A percentile compares a stretch with the other conserved stretches of the same genome.
Conservation (phyloP, 2,329 filamentous ascomycete species). For the Thelonectria olida region DNA sequence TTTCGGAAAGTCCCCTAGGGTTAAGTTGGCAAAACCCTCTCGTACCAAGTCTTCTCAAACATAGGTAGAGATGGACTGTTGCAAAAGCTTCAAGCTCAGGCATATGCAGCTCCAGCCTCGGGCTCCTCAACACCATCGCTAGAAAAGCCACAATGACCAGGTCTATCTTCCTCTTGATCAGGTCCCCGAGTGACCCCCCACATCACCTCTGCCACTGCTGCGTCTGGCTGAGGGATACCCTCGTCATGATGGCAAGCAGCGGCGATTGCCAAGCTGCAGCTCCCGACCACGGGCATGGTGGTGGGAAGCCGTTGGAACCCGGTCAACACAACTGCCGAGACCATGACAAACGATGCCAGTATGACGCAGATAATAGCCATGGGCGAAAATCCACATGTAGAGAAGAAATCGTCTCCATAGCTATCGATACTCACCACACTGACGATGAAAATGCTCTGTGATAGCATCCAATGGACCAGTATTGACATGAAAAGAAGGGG, state of each 20-base stretch:
- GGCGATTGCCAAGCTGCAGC: constrained; percentile 21
- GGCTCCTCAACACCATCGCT: constrained; percentile 4
- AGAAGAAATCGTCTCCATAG: neutral
- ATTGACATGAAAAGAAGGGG: constrained; percentile 6
- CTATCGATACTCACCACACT: neutral
- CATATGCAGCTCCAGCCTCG: neutral
- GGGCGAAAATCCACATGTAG: constrained; percentile 20
- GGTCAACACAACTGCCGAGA: neutral
- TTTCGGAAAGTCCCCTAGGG: too few relatives aligned
- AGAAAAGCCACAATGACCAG: constrained; percentile 3
- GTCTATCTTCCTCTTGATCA: neutral
- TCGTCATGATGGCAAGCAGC: constrained; percentile 20
- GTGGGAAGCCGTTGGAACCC: constrained; percentile 1
- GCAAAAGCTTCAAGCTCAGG: too few relatives aligned
- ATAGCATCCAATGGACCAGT: constrained; percentile 19
- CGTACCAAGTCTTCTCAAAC: too few relatives aligned
- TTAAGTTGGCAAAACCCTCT: too few relatives aligned
- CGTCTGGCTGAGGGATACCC: constrained; percentile 2
- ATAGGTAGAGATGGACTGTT: too few relatives aligned
- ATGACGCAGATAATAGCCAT: constrained; percentile 13
- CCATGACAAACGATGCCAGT: neutral
- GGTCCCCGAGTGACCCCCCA: constrained; percentile 12
- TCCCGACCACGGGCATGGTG: constrained; percentile 8
- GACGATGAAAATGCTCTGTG: constrained; percentile 21
- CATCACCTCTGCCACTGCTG: neutral